These are phyloP conservation scores for Yarrowia divulgata DNA, from an alignment of 805 yeast species.

Conservation along the genomic window DNA sequence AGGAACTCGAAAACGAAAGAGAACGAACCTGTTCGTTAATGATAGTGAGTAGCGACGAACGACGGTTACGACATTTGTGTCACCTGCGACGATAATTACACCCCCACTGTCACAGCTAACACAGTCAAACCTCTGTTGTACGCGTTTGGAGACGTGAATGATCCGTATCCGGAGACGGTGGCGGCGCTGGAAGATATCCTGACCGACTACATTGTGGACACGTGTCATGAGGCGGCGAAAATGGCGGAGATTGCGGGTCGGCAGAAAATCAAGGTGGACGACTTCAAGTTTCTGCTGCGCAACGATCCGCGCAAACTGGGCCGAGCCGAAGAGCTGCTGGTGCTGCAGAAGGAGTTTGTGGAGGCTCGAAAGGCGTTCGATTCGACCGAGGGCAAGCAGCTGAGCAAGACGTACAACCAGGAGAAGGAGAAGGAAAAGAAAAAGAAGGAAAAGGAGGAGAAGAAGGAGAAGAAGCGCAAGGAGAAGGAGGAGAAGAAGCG, in stretches of 20 bases:
- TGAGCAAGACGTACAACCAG: conserved; percentile 46
- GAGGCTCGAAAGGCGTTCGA: conserved; percentile 74
- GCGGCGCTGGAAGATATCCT: conserved; percentile 72
- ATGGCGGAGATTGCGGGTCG: conserved; percentile 61
- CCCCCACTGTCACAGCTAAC: not conserved
- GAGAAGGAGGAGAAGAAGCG: conserved; percentile 48
- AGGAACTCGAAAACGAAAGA: conserved; percentile 49
- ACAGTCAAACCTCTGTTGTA: conserved; percentile 62
- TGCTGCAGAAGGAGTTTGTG: conserved; percentile 64
- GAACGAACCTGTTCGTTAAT: conserved; percentile 56
- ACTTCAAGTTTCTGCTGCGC: conserved; percentile 72
- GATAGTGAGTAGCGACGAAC: conserved; percentile 48
- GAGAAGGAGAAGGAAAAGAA: conserved; percentile 45
- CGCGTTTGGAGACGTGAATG: conserved; percentile 76
- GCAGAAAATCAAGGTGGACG: conserved; percentile 72
- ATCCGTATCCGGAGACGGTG: conserved; percentile 70
- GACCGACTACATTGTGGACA: conserved; percentile 66
- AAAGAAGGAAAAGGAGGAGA: conserved; percentile 47
- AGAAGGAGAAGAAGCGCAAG: conserved; percentile 47
- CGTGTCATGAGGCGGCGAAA: conserved; percentile 63
- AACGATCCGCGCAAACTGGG: conserved; percentile 72
- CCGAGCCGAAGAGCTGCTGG: conserved; percentile 69
- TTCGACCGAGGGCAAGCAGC: conserved; percentile 60
- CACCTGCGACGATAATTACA: no score
- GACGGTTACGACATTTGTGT: no score